phyloP scores from a whole-genome alignment of 2,329 filamentous ascomycete species.

The Pseudocercospora vitis region DNA sequence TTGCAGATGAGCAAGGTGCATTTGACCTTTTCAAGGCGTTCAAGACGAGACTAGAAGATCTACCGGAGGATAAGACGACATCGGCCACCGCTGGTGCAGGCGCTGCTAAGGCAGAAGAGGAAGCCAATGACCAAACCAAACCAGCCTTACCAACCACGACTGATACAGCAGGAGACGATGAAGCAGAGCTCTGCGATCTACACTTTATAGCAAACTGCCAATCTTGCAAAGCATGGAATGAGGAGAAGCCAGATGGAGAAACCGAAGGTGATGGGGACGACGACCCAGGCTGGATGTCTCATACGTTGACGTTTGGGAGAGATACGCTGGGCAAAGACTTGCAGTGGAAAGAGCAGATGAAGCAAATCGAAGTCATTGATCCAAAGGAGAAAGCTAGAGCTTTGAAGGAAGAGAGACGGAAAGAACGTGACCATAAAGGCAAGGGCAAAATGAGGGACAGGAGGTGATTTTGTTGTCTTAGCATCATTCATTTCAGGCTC shows the following conservation, averaged over 20 bases:
- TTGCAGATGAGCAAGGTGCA: conserved; percentile 54
- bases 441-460: conserved; percentile 24
- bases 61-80: conserved; percentile 25
- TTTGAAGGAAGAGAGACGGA: conserved; percentile 30
- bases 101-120: background rate
- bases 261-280: conserved; percentile 50
- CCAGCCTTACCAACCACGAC: conserved; percentile 9
- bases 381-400: conserved; percentile 35
- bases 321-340: conserved; percentile 89
- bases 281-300: conserved; percentile 76
- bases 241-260: conserved; percentile 60
- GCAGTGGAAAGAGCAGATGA: conserved; percentile 84
- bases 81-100: conserved; percentile 7
- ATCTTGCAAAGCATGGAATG: conserved; percentile 84
- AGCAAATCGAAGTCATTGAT: conserved; percentile 88
- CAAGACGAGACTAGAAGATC: conserved; percentile 67
- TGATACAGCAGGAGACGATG: conserved; percentile 58
- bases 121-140: conserved; percentile 14
- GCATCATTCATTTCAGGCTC: background rate
- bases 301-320: conserved; percentile 80
- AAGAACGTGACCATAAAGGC: conserved; percentile 20
- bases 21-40: conserved; percentile 76
- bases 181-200: conserved; percentile 79
- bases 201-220: conserved; percentile 97
- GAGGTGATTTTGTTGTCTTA: background rate